Evolutionary conservation across 1,284 basidiomycete genomes (phyloP), one percentile per base, ranked within the genome.

Genomic region (Malassezia pachydermatis): DNA sequence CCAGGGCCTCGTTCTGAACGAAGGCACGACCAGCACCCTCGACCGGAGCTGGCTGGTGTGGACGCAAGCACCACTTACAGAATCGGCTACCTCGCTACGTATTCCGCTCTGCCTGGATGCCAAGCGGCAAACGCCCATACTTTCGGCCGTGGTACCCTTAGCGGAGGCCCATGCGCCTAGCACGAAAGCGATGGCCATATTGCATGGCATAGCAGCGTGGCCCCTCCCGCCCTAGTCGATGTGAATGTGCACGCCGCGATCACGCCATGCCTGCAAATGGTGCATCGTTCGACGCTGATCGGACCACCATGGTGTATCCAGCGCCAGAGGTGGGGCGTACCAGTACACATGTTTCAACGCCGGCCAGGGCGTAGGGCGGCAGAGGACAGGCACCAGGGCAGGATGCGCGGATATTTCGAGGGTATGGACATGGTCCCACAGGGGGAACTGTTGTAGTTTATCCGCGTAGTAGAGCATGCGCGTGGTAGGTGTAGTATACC

Each of bases 101-200:
- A 13, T 95, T 19, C 88, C 89, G 0, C 84, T 95, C 29, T 95
- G 94, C 72, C 78, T 94, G 67, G 92, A 95, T 73, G 78, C 79
- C 54, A 89, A 94, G 72, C 80, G 89, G 33, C 84, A 81, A n/a
- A n/a, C n/a, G n/a, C n/a, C n/a, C n/a, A n/a, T n/a, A n/a, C n/a
- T n/a, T n/a, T n/a, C n/a, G n/a, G n/a, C n/a, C n/a, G n/a, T n/a
- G n/a, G n/a, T n/a, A n/a, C n/a, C n/a, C n/a, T n/a, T n/a, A n/a
- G n/a, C n/a, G n/a, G n/a, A n/a, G n/a, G n/a, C n/a, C n/a, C n/a
- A n/a, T n/a, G n/a, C n/a, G n/a, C n/a, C n/a, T n/a, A n/a, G n/a
- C n/a, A n/a, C n/a, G n/a, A n/a, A n/a, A n/a, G n/a, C n/a, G n/a
- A n/a, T n/a, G n/a, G n/a, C n/a, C n/a, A n/a, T n/a, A n/a, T n/a